Conservation (phyloP, 1,139 yeast genomes). For the Candida glucosophila region DNA sequence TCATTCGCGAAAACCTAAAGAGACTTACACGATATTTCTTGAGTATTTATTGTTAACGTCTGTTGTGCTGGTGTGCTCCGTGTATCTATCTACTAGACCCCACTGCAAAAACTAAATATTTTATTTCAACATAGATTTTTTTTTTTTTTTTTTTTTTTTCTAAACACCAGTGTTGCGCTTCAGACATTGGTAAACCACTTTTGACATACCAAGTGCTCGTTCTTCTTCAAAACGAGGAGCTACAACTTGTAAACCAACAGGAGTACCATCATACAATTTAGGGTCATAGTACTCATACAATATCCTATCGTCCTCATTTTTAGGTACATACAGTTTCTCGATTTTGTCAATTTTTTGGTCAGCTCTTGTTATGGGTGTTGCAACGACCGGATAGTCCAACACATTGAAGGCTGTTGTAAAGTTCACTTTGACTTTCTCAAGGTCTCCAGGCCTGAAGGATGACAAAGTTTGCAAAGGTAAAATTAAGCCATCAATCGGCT, state of each 20-base stretch:
- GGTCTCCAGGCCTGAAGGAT: constrained; percentile 6
- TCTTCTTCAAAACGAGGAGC: constrained; percentile 8
- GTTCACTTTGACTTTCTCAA: constrained; percentile 12
- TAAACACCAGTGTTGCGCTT: no score
- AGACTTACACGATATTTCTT: no score
- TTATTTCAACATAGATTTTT: no score
- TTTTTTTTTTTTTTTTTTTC: no score
- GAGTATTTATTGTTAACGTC: no score
- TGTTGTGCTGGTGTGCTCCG: no score
- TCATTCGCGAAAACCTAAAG: no score
- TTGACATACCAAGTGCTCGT: constrained; percentile 1
- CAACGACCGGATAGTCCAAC: constrained; percentile 15
- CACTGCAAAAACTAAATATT: no score
- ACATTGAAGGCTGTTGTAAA: constrained; percentile 15
- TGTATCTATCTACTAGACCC: no score
- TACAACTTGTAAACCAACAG: constrained; percentile 53
- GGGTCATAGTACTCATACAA: constrained; percentile 11
- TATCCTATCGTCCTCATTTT: constrained; percentile 4
- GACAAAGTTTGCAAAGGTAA: constrained; percentile 4
- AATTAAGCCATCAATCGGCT: constrained; percentile 6
- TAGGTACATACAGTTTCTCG: constrained; percentile 3
- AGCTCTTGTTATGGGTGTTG: constrained; percentile 8
- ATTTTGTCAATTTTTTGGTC: constrained; percentile 2
- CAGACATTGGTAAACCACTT: neutral
- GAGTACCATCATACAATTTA: constrained; percentile 43